phyloP scores from a whole-genome alignment of 495 filamentous ascomycete genomes.

The Pseudotulostoma volvatum region DNA sequence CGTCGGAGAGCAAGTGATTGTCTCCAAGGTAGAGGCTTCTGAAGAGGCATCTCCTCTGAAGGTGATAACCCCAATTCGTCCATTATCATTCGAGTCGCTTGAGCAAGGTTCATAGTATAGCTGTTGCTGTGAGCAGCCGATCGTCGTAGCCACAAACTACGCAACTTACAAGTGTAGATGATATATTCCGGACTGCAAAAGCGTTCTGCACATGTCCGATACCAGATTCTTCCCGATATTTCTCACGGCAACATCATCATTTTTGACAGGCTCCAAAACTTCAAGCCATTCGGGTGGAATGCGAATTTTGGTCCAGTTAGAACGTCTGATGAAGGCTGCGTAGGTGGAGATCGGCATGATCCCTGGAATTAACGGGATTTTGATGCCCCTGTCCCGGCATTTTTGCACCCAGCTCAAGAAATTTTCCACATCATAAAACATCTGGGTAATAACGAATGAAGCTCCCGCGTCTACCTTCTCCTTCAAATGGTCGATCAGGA shows the following conservation, averaged over 20 bases:
- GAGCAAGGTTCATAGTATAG: constrained; percentile 98
- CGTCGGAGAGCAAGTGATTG: constrained; percentile 80
- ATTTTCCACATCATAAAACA: constrained; percentile 97
- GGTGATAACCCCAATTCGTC: constrained; percentile 74
- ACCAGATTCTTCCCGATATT: constrained; percentile 80
- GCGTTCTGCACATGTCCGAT: constrained; percentile 78
- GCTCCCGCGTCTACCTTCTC: constrained; percentile 94
- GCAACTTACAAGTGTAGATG: constrained; percentile 72
- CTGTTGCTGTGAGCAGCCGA: constrained; percentile 14
- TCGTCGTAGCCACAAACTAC: constrained; percentile 1
- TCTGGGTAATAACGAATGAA: constrained; percentile 91
- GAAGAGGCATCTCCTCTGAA: constrained; percentile 54
- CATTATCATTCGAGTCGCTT: constrained; percentile 83
- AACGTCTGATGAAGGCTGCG: constrained; percentile 74
- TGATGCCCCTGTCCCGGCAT: constrained; percentile 70
- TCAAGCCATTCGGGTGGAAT: constrained; percentile 70
- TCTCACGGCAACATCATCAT: constrained; percentile 83
- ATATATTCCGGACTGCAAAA: constrained; percentile 64
- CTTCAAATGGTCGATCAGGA: constrained; percentile 82
- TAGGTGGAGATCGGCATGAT: constrained; percentile 99
- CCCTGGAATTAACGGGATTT: constrained; percentile 81
- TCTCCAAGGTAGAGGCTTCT: constrained; percentile 84
- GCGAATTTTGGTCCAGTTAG: constrained; percentile 71
- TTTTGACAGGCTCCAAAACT: constrained; percentile 81
- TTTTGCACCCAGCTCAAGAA: constrained; percentile 83